Percentiles rank a stretch among this genome's conserved stretches.
Conservation (phyloP, 805 yeast genomes). For the Ogataea trehaloabstinens region DNA sequence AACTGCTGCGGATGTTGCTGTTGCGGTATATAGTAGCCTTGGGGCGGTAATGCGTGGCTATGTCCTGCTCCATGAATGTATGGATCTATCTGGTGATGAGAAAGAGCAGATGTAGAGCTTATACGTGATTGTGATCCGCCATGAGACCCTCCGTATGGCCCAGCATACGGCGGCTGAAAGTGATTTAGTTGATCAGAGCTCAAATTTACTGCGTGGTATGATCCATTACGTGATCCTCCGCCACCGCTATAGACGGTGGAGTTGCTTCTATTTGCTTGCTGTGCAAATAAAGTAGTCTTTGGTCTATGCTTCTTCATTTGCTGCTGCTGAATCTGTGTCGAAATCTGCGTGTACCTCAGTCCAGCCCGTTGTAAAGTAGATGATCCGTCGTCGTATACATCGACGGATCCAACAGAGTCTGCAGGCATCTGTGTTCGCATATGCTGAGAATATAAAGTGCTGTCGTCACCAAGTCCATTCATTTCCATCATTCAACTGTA, state of each 20-base stretch:
- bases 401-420: slow-evolving; percentile 11
- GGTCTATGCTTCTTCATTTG: slow-evolving; percentile 27
- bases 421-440: not conserved
- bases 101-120: not conserved
- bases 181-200: slow-evolving; percentile 2
- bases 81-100: not conserved
- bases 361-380: slow-evolving; percentile 31
- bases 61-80: not conserved
- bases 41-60: slow-evolving; percentile 3
- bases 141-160: not conserved
- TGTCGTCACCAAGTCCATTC: not conserved
- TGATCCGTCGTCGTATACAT: slow-evolving; percentile 28
- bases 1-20: slow-evolving; percentile 1
- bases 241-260: slow-evolving; percentile 8
- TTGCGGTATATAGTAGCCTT: slow-evolving; percentile 2
- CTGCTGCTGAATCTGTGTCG: slow-evolving; percentile 24
- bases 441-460: not conserved
- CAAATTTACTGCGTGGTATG: not conserved
- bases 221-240: slow-evolving; percentile 7
- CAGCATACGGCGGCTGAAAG: not conserved
- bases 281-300: slow-evolving; percentile 19
- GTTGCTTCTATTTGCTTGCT: slow-evolving; percentile 4
- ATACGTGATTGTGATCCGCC: not conserved
- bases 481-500: not conserved
- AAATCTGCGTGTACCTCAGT: slow-evolving; percentile 28